Conservation (phyloP, 768 basidiomycete genomes). For the Kwoniella sp. region DNA sequence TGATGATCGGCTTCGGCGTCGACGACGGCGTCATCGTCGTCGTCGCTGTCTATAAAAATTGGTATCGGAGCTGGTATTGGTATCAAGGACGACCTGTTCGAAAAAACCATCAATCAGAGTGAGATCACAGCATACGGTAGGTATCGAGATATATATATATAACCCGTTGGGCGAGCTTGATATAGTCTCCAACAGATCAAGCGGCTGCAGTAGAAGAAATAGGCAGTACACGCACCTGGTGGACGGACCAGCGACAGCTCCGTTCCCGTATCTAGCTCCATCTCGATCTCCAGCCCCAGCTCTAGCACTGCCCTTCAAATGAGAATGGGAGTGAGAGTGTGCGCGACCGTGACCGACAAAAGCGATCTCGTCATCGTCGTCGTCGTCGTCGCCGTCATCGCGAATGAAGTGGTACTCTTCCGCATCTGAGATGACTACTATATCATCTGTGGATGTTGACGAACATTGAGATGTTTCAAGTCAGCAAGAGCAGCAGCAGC, state of each 20-base stretch:
- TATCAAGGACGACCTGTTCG: too few species aligned
- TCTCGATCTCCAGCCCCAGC: conserved; percentile 8
- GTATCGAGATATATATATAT: too few species aligned
- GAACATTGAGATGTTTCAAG: not conserved
- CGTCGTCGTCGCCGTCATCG: conserved; percentile 29
- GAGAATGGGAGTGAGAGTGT: too few species aligned
- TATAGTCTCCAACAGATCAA: too few species aligned
- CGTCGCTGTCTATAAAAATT: conserved; percentile 18
- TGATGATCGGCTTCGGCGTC: too few species aligned
- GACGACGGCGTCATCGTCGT: conserved; percentile 15
- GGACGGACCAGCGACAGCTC: not conserved
- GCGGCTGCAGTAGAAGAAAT: too few species aligned
- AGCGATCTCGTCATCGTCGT: conserved; percentile 36
- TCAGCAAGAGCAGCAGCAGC: too few species aligned
- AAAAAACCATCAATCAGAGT: too few species aligned
- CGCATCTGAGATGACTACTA: conserved; percentile 34
- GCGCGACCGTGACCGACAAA: conserved; percentile 26
- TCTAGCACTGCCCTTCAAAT: too few species aligned
- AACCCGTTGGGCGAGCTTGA: too few species aligned
- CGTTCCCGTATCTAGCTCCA: not conserved
- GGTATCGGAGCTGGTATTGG: not conserved
- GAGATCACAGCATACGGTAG: too few species aligned
- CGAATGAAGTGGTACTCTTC: conserved; percentile 7
- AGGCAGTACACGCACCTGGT: not conserved
- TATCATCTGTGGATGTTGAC: conserved; percentile 7